Evolutionary conservation across 2,329 filamentous ascomycete species (phyloP), one percentile per base, ranked within the genome.

Genomic region (Hypomyces perniciosus): DNA sequence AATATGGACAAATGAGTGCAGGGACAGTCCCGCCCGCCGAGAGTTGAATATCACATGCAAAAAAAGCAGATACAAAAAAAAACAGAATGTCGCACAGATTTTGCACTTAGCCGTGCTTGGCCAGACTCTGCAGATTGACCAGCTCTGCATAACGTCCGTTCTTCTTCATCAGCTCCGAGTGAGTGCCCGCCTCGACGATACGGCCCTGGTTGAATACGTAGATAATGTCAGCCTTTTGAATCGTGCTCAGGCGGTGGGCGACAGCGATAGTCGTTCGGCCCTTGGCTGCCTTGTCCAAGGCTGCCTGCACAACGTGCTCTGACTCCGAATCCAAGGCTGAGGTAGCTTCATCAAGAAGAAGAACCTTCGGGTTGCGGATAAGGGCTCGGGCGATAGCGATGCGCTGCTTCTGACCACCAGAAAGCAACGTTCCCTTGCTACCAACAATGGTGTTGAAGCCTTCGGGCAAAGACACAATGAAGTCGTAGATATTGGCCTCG

Each of bases 161-260:
- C 64, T 76, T 77, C 57, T 75, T 77, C 78, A 88, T 83, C 61
- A 92, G 66, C 64, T 90, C 86, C 0, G 71, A 61, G 65, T 97
- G 92, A 8, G 84, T 90, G 5, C 92, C 92, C 58, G 81, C 79
- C 73, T 97, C 92, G 1, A 95, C 87, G 40, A 97, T 82, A 55
- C 82, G 79, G 6, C 92, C 93, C 61, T 88, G 84, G 67, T 96
- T 91, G 65, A 97, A 93, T n/a, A 97, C 92, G 59, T 95, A 96
- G 60, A 97, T 97, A 43, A 92, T 73, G 65, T 97, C 92, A 0
- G 92, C 92, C 66, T 93, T 91, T 65, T 96, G 90, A 54, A 97
- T 96, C 0, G 93, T 96, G 62, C 84, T 90, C 8, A 99, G 73
- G 29, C 93, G 79, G 69, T 53, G 51, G 1, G 51, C 51, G 26